Percentiles rank a stretch among this genome's conserved stretches.
phyloP scores from a whole-genome alignment of 2,329 filamentous ascomycete species.

The Apiospora hydei region DNA sequence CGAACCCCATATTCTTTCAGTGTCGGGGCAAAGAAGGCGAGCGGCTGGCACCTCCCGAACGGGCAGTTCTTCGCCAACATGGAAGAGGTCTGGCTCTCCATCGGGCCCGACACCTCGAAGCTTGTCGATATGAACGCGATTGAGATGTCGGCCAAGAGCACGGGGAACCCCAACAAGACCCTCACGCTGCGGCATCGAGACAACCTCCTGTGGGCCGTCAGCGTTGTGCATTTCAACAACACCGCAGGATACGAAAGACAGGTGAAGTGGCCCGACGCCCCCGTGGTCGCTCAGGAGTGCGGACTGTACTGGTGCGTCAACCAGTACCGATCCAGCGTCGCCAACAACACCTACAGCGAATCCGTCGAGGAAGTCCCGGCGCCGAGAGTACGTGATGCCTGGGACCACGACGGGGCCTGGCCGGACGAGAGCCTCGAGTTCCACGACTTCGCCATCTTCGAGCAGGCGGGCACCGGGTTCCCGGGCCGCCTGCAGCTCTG shows the following conservation, averaged over 20 bases:
- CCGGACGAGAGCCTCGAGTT: slow-evolving; percentile 13
- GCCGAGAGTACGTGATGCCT: not conserved
- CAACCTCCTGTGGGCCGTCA: slow-evolving; percentile 17
- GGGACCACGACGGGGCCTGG: not conserved
- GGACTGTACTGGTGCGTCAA: slow-evolving; percentile 24
- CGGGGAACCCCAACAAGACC: not conserved
- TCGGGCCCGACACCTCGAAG: not conserved
- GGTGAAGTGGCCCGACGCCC: not conserved
- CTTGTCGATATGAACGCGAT: not conserved
- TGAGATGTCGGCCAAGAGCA: slow-evolving; percentile 21
- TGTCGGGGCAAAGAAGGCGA: too few species aligned
- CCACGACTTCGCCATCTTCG: not conserved
- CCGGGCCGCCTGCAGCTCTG: not conserved
- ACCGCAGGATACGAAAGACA: too few species aligned
- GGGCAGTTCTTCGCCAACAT: too few species aligned
- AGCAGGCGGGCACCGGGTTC: not conserved
- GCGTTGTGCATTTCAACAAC: slow-evolving; percentile 3
- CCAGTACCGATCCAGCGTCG: not conserved
- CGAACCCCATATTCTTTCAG: too few species aligned
- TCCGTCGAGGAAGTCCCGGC: not conserved
- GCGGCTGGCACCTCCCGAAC: too few species aligned
- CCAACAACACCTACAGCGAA: not conserved
- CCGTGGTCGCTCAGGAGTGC: not conserved
- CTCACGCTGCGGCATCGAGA: slow-evolving; percentile 15
- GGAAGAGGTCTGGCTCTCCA: too few species aligned